Conservation (phyloP, 2,329 filamentous ascomycete species). For the Nemania serpens region DNA sequence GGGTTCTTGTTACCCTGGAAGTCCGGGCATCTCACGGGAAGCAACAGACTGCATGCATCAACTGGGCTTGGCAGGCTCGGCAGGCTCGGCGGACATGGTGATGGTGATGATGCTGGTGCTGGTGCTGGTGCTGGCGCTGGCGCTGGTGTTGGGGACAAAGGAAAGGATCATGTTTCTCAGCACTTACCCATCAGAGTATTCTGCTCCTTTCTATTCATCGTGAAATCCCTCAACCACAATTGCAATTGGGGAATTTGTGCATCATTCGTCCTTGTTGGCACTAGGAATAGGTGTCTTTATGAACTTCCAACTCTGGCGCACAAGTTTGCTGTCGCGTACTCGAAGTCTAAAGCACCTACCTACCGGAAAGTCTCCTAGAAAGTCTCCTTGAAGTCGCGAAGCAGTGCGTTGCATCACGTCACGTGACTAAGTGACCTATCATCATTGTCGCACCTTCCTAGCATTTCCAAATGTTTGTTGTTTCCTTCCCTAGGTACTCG, state of each 20-base stretch:
- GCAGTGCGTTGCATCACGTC: too few relatives aligned
- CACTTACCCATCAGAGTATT: conserved; percentile 38
- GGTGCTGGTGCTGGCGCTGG: not conserved
- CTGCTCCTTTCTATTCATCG: conserved; percentile 38
- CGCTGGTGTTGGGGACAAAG: not conserved
- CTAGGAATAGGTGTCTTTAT: not conserved
- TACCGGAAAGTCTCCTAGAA: too few relatives aligned
- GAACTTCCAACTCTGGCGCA: not conserved
- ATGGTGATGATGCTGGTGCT: not conserved
- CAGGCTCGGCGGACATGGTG: too few relatives aligned
- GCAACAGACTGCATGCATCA: not conserved
- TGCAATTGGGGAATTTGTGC: not conserved
- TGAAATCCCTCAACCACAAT: not conserved
- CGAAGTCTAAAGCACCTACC: too few relatives aligned
- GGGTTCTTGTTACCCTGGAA: not conserved
- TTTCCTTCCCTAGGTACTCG: too few relatives aligned
- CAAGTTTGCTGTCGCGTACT: too few relatives aligned
- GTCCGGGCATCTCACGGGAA: not conserved
- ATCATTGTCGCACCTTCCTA: too few relatives aligned
- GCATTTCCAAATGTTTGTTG: too few relatives aligned
- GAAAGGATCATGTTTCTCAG: not conserved
- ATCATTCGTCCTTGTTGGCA: not conserved
- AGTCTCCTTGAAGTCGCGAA: too few relatives aligned
- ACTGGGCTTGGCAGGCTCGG: too few relatives aligned
- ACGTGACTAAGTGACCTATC: too few relatives aligned